These are phyloP conservation scores for Pyrrhoderma lamaoense DNA, from an alignment of 1,284 basidiomycete species.

Conservation along the genomic window DNA sequence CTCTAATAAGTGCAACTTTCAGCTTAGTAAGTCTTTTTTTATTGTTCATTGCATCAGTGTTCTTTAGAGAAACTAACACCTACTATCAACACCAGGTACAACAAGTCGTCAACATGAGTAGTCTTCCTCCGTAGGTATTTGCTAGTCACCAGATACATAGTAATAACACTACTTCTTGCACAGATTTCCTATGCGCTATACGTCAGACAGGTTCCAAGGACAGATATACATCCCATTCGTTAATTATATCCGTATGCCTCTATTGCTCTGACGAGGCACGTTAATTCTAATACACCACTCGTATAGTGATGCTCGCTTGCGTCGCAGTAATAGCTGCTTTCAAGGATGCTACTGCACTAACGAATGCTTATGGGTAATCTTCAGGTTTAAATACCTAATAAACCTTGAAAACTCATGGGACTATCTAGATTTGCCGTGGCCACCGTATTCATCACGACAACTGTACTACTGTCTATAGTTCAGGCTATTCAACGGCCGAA, in stretches of 20 bases:
- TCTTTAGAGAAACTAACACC: no score
- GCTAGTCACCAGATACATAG: not conserved
- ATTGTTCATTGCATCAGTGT: conserved; percentile 4
- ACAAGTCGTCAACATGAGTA: conserved; percentile 54
- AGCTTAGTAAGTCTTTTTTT: conserved; percentile 31
- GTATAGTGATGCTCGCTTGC: conserved; percentile 42
- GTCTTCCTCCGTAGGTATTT: conserved; percentile 39
- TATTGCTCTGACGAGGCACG: not conserved
- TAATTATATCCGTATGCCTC: conserved; percentile 41
- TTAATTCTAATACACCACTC: not conserved
- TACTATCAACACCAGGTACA: conserved; percentile 32
- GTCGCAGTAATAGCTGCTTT: conserved; percentile 54
- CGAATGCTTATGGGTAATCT: conserved; percentile 43
- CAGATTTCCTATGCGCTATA: conserved; percentile 47
- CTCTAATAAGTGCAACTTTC: conserved; percentile 65
- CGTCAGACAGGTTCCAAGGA: conserved; percentile 51
- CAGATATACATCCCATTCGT: conserved; percentile 58
- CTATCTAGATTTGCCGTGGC: conserved; percentile 56
- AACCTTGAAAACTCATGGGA: no score
- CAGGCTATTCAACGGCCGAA: conserved; percentile 45
- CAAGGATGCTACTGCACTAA: conserved; percentile 39
- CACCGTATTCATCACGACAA: conserved; percentile 58
- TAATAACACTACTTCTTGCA: not conserved
- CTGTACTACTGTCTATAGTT: conserved; percentile 47
- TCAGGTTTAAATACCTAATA: not conserved